Base-by-base conservation (phyloP, 179 eudicot species). In the Pouteria campechiana region DNA sequence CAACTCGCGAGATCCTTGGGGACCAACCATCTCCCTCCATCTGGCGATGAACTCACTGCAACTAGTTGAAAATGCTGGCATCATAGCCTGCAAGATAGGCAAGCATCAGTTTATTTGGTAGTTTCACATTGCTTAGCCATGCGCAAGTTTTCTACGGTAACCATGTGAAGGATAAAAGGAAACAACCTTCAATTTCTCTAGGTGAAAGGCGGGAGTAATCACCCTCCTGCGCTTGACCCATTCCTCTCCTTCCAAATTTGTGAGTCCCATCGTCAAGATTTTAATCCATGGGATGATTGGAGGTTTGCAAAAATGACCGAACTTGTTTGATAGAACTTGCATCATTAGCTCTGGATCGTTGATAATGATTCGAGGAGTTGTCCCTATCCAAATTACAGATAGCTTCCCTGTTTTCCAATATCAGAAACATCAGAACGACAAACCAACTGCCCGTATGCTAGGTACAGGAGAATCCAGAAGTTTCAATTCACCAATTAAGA, bases 201-300 rank as follows among this genome's bases (percentile, higher is more conserved):
- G 43, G 45, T 70, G 70, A 25, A 74, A 74, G 43, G 81, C 76
- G 18, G 76, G 81, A 21, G 59, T 70, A 57, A 74, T 59, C 23
- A 74, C 63, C 29, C 44, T 63, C 48, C 74, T 59, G 36, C 67
- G 81, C 25, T 35, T 58, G 17, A 67, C 69, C 74, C 81, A 74
- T 25, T 55, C 34, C 14, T 70, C 74, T 20, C 71, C 76, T 37
- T 70, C 65, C 41, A 74, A 63, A 52, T 63, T 62, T 16, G 81
- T 66, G 16, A 74, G 56, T 20, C 74, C 76, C 44, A n/a, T 55
- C 11, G 76, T 55, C 4, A 74, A 42, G 30, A 67, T 58, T 22
- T 40, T 37, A 29, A 74, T 54, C 6, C 41, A 59, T 7, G 76
- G 65, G 41, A 37, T 53, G 3, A 66, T 9, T 43, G 47, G 27